phyloP scores from a whole-genome alignment of 1,284 basidiomycete genomes.

The Kalmanozyma brasiliensis region DNA sequence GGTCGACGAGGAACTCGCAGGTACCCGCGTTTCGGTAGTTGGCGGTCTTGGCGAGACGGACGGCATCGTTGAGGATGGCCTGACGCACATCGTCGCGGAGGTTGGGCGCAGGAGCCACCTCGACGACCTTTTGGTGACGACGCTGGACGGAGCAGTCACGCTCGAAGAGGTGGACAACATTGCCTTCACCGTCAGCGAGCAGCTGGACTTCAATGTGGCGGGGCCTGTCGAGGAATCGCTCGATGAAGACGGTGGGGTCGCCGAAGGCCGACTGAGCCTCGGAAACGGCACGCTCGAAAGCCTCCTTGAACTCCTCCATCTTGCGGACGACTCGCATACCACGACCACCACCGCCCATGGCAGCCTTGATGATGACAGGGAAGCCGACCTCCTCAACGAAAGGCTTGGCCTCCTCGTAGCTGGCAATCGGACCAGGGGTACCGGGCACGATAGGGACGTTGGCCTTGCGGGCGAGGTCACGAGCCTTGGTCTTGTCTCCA shows the following conservation, averaged over 20 bases:
- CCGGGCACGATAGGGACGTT: constrained; percentile 94
- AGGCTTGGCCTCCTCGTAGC: constrained; percentile 82
- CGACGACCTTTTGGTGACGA: constrained; percentile 99
- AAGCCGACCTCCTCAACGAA: constrained; percentile 95
- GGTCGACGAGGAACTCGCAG: constrained; percentile 96
- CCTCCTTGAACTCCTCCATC: constrained; percentile 87
- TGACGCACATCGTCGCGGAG: constrained; percentile 90
- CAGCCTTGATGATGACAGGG: constrained; percentile 99
- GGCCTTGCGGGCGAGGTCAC: constrained; percentile 63
- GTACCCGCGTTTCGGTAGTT: constrained; percentile 99
- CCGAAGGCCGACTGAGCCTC: constrained; percentile 93
- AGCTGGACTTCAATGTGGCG: constrained; percentile 99
- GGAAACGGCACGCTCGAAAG: constrained; percentile 91
- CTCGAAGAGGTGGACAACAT: constrained; percentile 98
- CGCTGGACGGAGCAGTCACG: constrained; percentile 99
- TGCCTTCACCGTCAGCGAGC: constrained; percentile 98
- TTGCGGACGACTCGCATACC: constrained; percentile 76
- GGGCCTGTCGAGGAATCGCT: constrained; percentile 98
- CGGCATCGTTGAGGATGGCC: constrained; percentile 97
- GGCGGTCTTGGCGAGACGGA: constrained; percentile 95
- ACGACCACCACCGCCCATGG: constrained; percentile 98
- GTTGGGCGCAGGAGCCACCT: constrained; percentile 95
- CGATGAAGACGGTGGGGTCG: constrained; percentile 99
- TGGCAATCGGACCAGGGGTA: constrained; percentile 89
- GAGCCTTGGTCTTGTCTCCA: constrained; percentile 98